A percentile compares a stretch with the other conserved stretches of the same genome.
Evolutionary conservation across 2,329 filamentous ascomycete genomes (phyloP).

Genomic region (Didymella sp.): DNA sequence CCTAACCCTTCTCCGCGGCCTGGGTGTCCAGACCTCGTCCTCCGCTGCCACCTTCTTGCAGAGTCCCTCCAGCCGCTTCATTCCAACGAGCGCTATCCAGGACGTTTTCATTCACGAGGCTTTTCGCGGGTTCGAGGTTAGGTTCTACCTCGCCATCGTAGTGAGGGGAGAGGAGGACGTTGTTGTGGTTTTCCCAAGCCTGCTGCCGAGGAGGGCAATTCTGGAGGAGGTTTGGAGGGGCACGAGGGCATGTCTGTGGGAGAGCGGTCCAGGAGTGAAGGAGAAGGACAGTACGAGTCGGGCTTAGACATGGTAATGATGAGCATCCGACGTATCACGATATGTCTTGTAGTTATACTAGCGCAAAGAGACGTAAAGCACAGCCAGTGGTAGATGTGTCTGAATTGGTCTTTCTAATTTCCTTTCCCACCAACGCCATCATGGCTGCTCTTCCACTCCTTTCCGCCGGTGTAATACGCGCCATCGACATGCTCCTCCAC

Average conservation of each 20-base stretch:
- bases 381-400: too few species aligned
- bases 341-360: too few species aligned
- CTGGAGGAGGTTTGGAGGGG: slow-evolving; percentile 92
- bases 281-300: too few species aligned
- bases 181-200: slow-evolving; percentile 90
- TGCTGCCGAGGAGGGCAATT: slow-evolving; percentile 76
- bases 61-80: slow-evolving; percentile 71
- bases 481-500: slow-evolving; percentile 21
- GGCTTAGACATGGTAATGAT: too few species aligned
- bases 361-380: too few species aligned
- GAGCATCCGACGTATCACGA: too few species aligned
- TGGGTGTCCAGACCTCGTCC: slow-evolving; percentile 88
- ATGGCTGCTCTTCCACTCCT: slow-evolving; percentile 22
- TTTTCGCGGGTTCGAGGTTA: slow-evolving; percentile 88
- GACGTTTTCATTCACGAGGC: slow-evolving; percentile 96
- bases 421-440: slow-evolving; percentile 19
- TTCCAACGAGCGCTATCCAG: slow-evolving; percentile 89
- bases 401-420: too few species aligned
- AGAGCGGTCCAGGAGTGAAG: slow-evolving; percentile 48
- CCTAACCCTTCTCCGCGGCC: slow-evolving; percentile 82
- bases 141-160: slow-evolving; percentile 87
- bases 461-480: slow-evolving; percentile 21
- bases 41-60: slow-evolving; percentile 72
- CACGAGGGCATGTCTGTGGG: slow-evolving; percentile 80
- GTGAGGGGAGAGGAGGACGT: slow-evolving; percentile 87